A percentile compares a stretch with the other conserved stretches of the same genome.
Evolutionary conservation across 2,329 filamentous ascomycete genomes (phyloP).

Genomic region (Helminthosporium solani): DNA sequence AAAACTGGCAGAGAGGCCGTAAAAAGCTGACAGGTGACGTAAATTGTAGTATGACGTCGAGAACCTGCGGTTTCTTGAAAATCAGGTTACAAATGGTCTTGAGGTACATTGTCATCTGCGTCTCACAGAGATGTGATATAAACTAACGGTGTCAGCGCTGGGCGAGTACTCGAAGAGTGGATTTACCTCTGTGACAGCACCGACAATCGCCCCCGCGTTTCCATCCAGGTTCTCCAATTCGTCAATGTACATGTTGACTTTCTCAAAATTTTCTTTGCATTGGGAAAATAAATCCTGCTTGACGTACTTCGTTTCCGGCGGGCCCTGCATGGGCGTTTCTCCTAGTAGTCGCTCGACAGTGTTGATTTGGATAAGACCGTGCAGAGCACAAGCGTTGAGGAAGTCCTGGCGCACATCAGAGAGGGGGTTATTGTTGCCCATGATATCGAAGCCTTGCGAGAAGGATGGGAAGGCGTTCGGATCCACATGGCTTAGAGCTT

Average conservation of each 20-base stretch:
- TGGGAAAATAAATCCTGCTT: slow-evolving; percentile 78
- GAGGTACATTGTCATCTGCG: slow-evolving; percentile 77
- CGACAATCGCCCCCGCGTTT: slow-evolving; percentile 82
- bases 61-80: slow-evolving; percentile 67
- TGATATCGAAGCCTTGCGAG: slow-evolving; percentile 62
- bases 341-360: slow-evolving; percentile 79
- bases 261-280: slow-evolving; percentile 73
- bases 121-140: slow-evolving; percentile 66
- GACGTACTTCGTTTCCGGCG: slow-evolving; percentile 70
- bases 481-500: slow-evolving; percentile 64
- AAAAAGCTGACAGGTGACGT: slow-evolving; percentile 69
- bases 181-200: slow-evolving; percentile 57
- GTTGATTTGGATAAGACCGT: slow-evolving; percentile 76
- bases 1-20: slow-evolving; percentile 69
- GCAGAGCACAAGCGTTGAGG: slow-evolving; percentile 84
- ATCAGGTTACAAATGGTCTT: slow-evolving; percentile 72
- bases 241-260: slow-evolving; percentile 72
- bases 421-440: slow-evolving; percentile 57
- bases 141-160: slow-evolving; percentile 49
- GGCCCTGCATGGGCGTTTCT: slow-evolving; percentile 79
- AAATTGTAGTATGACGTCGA: slow-evolving; percentile 77
- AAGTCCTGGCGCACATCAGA: slow-evolving; percentile 77
- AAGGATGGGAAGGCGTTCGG: slow-evolving; percentile 64
- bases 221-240: slow-evolving; percentile 89
- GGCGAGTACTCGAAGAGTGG: background rate